phyloP scores from a whole-genome alignment of 1,284 basidiomycete species.

The Cerioporus squamosus region DNA sequence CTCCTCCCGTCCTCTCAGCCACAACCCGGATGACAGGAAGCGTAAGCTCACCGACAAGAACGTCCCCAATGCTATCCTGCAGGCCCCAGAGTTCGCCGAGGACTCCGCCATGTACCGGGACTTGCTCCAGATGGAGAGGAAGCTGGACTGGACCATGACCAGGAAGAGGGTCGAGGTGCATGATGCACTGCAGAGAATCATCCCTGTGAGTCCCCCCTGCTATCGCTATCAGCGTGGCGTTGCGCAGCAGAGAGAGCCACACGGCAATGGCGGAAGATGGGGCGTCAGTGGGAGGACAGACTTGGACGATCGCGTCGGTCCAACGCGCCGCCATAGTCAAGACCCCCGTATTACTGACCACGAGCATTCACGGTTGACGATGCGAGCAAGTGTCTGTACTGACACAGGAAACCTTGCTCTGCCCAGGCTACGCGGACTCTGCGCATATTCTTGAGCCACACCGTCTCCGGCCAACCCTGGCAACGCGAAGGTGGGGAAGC shows the following conservation, averaged over 20 bases:
- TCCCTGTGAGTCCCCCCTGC: slow-evolving; percentile 48
- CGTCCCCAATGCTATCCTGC: slow-evolving; percentile 71
- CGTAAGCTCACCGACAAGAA: slow-evolving; percentile 83
- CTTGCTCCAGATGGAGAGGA: slow-evolving; percentile 87
- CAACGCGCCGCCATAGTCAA: neutral
- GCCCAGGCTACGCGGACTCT: slow-evolving; percentile 82
- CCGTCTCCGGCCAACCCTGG: slow-evolving; percentile 86
- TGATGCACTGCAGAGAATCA: slow-evolving; percentile 71
- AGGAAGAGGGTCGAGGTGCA: slow-evolving; percentile 91
- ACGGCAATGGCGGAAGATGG: no score
- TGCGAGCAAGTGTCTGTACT: neutral
- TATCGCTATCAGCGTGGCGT: neutral
- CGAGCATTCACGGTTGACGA: no score
- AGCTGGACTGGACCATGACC: slow-evolving; percentile 94
- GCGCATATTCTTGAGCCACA: slow-evolving; percentile 89
- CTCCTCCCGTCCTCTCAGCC: slow-evolving; percentile 24
- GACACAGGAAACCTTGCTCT: neutral
- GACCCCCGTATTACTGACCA: no score
- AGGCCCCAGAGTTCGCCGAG: slow-evolving; percentile 72
- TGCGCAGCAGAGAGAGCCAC: no score
- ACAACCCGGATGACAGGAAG: slow-evolving; percentile 50
- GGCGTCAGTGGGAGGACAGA: no score
- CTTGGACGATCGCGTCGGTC: neutral
- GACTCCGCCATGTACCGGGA: slow-evolving; percentile 89
- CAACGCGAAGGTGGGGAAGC: slow-evolving; percentile 41